phyloP scores from a whole-genome alignment of 2,329 filamentous ascomycete genomes.

The Albophoma yamanashiensis region DNA sequence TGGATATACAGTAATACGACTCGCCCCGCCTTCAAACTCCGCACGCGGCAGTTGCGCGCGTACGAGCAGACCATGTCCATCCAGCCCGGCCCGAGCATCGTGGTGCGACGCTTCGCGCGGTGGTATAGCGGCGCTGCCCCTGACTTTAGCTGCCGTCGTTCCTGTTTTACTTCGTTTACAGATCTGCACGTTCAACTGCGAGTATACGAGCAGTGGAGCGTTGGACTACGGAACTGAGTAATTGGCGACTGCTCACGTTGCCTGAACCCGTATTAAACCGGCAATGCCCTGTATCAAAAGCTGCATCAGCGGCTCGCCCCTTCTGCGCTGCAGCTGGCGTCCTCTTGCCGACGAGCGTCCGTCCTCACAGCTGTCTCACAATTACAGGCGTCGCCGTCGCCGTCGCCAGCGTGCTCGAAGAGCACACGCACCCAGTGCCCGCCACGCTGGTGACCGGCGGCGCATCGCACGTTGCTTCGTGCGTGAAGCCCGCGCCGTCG shows the following conservation, averaged over 20 bases:
- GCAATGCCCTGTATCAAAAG: neutral
- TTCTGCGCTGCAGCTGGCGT: neutral
- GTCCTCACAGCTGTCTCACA: neutral
- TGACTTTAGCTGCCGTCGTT: neutral
- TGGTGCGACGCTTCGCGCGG: too few relatives aligned
- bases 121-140: neutral
- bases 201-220: neutral
- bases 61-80: neutral
- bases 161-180: neutral
- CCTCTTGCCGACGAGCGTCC: neutral
- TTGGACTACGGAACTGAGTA: neutral
- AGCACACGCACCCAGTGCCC: constrained; percentile 30
- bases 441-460: constrained; percentile 32
- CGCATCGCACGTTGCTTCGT: constrained; percentile 30
- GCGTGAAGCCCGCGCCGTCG: constrained; percentile 18
- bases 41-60: neutral
- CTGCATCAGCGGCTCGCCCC: neutral
- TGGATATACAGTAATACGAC: too few relatives aligned
- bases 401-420: constrained; percentile 4
- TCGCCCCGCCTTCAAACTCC: neutral
- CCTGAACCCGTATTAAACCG: neutral
- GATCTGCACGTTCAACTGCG: neutral
- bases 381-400: neutral
- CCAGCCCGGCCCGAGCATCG: neutral
- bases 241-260: neutral